phyloP scores from a whole-genome alignment of 139 green algal genomes.

The Tetradesmus obliquus region DNA sequence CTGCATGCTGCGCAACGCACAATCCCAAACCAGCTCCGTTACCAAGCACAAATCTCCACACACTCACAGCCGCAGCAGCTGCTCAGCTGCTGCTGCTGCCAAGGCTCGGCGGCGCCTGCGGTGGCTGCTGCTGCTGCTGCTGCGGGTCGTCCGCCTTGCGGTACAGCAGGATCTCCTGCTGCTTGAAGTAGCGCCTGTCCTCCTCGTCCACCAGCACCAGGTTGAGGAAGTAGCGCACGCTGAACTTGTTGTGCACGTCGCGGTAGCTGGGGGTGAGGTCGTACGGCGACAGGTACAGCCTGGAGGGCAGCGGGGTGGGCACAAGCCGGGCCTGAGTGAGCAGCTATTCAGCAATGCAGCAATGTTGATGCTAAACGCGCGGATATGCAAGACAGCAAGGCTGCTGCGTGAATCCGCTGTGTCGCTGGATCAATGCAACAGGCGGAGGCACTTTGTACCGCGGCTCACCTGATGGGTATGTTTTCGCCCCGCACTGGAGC shows the following conservation, averaged over 20 bases:
- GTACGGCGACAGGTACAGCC: conserved; percentile 95
- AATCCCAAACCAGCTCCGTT: background rate
- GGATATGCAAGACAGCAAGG: too few species aligned
- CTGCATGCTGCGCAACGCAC: background rate
- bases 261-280: conserved; percentile 96
- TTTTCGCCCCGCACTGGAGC: conserved; percentile 93
- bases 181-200: conserved; percentile 96
- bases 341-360: too few species aligned
- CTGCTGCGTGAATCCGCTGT: too few species aligned
- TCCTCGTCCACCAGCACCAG: conserved; percentile 99
- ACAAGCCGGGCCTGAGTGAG: too few species aligned
- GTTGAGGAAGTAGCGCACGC: conserved; percentile 98
- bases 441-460: too few species aligned
- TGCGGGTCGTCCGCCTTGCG: conserved; percentile 55
- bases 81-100: background rate
- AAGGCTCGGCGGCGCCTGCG: background rate
- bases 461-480: conserved; percentile 89
- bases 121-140: background rate
- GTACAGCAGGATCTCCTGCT: conserved; percentile 94
- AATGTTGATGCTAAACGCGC: too few species aligned
- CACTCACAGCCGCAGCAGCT: background rate
- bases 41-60: background rate
- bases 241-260: conserved; percentile 97
- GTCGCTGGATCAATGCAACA: too few species aligned
- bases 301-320: conserved; percentile 33